These are phyloP conservation scores for Ricinus communis DNA, from an alignment of 345 rosid species.

Conservation along the genomic window DNA sequence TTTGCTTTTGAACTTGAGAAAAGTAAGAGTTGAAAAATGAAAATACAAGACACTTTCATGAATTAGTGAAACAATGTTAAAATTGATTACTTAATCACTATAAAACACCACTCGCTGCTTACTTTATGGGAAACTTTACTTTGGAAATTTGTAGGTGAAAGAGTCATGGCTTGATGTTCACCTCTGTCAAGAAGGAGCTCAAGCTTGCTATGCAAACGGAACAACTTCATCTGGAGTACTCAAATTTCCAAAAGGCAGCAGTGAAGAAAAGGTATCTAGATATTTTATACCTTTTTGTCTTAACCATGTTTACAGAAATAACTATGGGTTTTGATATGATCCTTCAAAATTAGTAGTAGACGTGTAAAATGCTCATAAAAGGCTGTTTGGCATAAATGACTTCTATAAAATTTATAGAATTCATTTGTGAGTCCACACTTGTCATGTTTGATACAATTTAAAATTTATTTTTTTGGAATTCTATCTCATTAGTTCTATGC, in stretches of 20 bases:
- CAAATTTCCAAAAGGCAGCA: constrained; percentile 75
- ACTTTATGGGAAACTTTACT: background rate
- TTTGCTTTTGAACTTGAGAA: background rate
- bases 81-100: too few species aligned
- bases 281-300: constrained; percentile 6
- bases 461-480: too few species aligned
- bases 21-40: background rate
- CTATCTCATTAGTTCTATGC: too few species aligned
- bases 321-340: background rate
- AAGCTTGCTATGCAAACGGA: constrained; percentile 54
- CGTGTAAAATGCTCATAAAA: background rate
- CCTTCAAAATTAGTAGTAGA: background rate
- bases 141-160: constrained; percentile 59
- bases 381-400: too few species aligned
- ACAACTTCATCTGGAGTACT: constrained; percentile 51
- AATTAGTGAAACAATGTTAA: too few species aligned
- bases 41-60: too few species aligned
- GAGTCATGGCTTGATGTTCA: constrained; percentile 92
- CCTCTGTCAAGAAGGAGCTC: constrained; percentile 71
- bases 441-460: too few species aligned
- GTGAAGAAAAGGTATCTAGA: constrained; percentile 70
- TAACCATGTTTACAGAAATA: background rate
- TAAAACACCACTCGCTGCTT: background rate
- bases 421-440: too few species aligned
- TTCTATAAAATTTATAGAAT: too few species aligned